Conservation (phyloP, 345 rosid species). For the Pseudoturritis turrita region DNA sequence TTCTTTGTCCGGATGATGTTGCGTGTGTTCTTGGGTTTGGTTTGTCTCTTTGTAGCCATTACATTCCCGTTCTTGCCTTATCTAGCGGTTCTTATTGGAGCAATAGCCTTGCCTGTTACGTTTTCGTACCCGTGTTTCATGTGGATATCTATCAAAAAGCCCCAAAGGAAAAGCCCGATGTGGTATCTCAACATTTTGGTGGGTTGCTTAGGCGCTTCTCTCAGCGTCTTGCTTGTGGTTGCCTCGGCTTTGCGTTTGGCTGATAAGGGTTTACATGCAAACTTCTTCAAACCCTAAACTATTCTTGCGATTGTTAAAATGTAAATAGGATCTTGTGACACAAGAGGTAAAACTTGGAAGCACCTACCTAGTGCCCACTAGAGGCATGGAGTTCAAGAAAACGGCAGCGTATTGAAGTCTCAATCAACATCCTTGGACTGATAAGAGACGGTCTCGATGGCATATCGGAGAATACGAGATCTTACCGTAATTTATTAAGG, state of each 20-base stretch:
- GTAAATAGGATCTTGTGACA: conserved; percentile 6
- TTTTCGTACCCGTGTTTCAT: conserved; percentile 64
- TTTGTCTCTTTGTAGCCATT: conserved; percentile 48
- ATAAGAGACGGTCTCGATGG: not conserved
- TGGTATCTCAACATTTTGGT: conserved; percentile 58
- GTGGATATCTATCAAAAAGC: conserved; percentile 58
- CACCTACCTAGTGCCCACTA: not conserved
- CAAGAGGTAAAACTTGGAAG: not conserved
- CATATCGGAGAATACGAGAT: not conserved
- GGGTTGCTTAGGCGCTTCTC: conserved; percentile 46
- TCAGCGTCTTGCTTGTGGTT: conserved; percentile 43
- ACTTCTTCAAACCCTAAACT: conserved; percentile 54
- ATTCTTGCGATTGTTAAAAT: conserved; percentile 9
- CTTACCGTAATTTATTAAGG: not conserved
- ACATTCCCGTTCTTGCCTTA: conserved; percentile 51
- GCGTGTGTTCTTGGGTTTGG: conserved; percentile 38
- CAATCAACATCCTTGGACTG: not conserved
- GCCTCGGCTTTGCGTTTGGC: conserved; percentile 41
- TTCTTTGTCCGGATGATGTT: conserved; percentile 46
- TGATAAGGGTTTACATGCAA: conserved; percentile 46
- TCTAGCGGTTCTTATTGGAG: conserved; percentile 58
- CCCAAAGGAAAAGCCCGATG: conserved; percentile 34
- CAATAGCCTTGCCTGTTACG: conserved; percentile 56
- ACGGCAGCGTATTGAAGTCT: not conserved
- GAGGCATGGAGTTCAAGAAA: not conserved